phyloP scores from a whole-genome alignment of 305 asterid species.

The Rubia peregrina region DNA sequence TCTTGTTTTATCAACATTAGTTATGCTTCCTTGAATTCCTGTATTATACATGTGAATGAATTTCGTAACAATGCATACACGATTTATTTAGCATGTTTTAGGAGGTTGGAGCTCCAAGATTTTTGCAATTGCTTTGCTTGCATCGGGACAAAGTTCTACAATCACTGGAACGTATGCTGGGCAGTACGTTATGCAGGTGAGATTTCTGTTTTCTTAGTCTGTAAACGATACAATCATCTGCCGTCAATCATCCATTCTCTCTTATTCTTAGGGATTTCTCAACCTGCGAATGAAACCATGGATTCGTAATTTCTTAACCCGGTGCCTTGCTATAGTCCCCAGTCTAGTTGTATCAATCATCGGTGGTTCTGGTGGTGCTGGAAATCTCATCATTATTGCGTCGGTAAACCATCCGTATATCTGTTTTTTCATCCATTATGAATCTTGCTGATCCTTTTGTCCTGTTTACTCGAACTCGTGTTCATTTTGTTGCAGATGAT shows the following conservation, averaged over 20 bases:
- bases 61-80: constrained; percentile 3
- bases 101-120: constrained; percentile 96
- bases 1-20: neutral
- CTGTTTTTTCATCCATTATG: neutral
- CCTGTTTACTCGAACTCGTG: neutral
- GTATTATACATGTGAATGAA: neutral
- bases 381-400: constrained; percentile 84
- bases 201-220: neutral
- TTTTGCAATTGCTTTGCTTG: constrained; percentile 88
- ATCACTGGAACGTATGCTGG: constrained; percentile 98
- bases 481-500: constrained; percentile 60
- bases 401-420: constrained; percentile 47
- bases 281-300: constrained; percentile 84
- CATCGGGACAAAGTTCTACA: constrained; percentile 97
- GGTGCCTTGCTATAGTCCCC: constrained; percentile 89
- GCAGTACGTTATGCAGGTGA: constrained; percentile 95
- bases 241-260: constrained; percentile 5
- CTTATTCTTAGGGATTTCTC: constrained; percentile 69
- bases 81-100: constrained; percentile 49
- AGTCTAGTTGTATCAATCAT: constrained; percentile 72
- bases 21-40: neutral
- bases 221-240: neutral
- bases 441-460: neutral
- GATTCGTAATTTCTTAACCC: constrained; percentile 76
- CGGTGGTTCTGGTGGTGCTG: constrained; percentile 85